Conservation (phyloP, 192 early-diverging fungal species). For the Neocallimastix lanati region DNA sequence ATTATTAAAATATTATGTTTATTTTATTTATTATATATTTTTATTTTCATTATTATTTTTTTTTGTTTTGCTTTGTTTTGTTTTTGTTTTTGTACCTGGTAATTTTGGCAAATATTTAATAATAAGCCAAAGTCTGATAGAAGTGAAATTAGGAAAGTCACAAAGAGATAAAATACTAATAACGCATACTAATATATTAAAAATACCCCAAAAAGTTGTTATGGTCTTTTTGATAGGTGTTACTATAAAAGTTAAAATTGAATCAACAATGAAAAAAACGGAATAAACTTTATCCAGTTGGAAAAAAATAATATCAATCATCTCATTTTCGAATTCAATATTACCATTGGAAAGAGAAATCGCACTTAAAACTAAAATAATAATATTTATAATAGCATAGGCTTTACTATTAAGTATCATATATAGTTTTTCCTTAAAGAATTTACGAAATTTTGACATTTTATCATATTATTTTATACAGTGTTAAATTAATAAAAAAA, state of each 20-base stretch:
- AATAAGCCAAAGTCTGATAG: neutral
- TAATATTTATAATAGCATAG: neutral
- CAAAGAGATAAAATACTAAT: neutral
- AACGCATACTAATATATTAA: neutral
- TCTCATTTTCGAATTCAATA: neutral
- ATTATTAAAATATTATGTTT: too few species aligned
- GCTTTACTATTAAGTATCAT: neutral
- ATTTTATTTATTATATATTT: too few species aligned
- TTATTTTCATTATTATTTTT: too few species aligned
- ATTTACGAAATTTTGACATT: too few species aligned
- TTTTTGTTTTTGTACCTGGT: too few species aligned
- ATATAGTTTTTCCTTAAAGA: neutral
- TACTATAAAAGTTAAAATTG: neutral
- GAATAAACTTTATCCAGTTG: neutral
- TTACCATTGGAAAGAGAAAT: neutral
- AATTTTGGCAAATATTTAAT: neutral
- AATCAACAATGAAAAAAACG: neutral
- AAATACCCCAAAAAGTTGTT: neutral
- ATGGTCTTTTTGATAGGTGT: neutral
- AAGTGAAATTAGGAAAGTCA: neutral
- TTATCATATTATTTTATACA: too few species aligned
- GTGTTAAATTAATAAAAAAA: too few species aligned
- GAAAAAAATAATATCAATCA: neutral
- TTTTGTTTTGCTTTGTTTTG: too few species aligned
- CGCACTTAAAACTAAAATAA: neutral